Conservation (phyloP, 352 stramenopile genomes). For the Phytophthora capsici region DNA sequence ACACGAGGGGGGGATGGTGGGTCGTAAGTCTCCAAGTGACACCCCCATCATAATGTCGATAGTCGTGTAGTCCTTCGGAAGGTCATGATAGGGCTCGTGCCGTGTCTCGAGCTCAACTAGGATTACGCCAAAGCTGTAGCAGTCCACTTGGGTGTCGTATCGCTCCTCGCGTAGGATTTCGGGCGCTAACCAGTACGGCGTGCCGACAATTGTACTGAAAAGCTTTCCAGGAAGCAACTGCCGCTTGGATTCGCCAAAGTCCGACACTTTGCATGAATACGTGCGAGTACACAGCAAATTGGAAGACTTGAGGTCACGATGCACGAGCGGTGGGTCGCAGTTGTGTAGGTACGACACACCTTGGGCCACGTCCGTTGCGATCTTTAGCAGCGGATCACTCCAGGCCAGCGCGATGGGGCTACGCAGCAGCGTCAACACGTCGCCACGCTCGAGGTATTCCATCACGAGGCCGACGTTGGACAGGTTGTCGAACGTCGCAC, state of each 20-base stretch:
- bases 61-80: conserved; percentile 58
- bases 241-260: conserved; percentile 83
- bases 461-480: conserved; percentile 80
- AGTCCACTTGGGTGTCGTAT: conserved; percentile 86
- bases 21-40: conserved; percentile 59
- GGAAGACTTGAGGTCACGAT: conserved; percentile 85
- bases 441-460: conserved; percentile 79
- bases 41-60: conserved; percentile 88
- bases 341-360: conserved; percentile 86
- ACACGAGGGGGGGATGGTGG: conserved; percentile 70
- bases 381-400: conserved; percentile 82
- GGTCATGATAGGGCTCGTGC: conserved; percentile 75
- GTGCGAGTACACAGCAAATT: conserved; percentile 80
- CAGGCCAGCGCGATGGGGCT: conserved; percentile 73
- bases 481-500: conserved; percentile 84
- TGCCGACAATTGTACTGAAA: conserved; percentile 83
- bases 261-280: conserved; percentile 84
- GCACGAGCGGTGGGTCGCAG: conserved; percentile 76
- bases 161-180: conserved; percentile 85
- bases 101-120: conserved; percentile 84
- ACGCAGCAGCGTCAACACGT: conserved; percentile 67
- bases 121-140: conserved; percentile 90
- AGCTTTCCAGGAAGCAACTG: conserved; percentile 48
- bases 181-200: conserved; percentile 86
- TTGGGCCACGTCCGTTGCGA: conserved; percentile 83